Conservation (phyloP, 78 protist genomes). For the Goniomonas avonlea region DNA sequence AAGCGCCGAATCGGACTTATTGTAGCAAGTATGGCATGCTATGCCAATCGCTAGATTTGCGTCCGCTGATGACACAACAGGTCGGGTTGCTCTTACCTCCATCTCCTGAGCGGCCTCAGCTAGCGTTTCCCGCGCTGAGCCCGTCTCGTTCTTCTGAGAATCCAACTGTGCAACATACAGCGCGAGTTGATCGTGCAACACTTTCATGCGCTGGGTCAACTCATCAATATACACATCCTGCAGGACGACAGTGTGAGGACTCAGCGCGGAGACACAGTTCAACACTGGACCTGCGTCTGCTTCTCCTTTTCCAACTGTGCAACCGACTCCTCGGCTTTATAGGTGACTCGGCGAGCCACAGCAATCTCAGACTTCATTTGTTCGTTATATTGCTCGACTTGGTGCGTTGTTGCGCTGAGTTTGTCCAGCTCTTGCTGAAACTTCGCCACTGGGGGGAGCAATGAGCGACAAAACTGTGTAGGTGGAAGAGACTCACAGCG, state of each 20-base stretch:
- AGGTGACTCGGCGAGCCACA: constrained; percentile 14
- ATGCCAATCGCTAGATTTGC: too few relatives aligned
- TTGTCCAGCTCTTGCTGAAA: constrained; percentile 14
- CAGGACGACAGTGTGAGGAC: too few relatives aligned
- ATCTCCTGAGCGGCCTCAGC: constrained; percentile 6
- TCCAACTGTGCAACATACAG: not conserved
- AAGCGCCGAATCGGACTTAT: too few relatives aligned
- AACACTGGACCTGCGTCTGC: too few relatives aligned
- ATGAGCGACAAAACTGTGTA: too few relatives aligned
- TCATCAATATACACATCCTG: constrained; percentile 9
- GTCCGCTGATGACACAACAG: too few relatives aligned
- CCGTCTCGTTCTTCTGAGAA: constrained; percentile 1
- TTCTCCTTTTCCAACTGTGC: not conserved
- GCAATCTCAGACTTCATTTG: constrained; percentile 19
- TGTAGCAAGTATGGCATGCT: too few relatives aligned
- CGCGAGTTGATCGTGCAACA: not conserved
- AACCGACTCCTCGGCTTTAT: constrained; percentile 18
- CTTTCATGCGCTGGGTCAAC: not conserved
- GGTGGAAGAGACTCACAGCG: too few relatives aligned
- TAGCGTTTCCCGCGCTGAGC: not conserved
- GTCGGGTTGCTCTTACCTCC: too few relatives aligned
- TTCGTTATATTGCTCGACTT: constrained; percentile 15
- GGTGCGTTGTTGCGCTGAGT: not conserved
- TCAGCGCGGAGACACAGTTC: too few relatives aligned
- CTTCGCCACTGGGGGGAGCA: too few relatives aligned